Conservation (phyloP, 495 filamentous ascomycete genomes). For the Aspergillus wentii region DNA sequence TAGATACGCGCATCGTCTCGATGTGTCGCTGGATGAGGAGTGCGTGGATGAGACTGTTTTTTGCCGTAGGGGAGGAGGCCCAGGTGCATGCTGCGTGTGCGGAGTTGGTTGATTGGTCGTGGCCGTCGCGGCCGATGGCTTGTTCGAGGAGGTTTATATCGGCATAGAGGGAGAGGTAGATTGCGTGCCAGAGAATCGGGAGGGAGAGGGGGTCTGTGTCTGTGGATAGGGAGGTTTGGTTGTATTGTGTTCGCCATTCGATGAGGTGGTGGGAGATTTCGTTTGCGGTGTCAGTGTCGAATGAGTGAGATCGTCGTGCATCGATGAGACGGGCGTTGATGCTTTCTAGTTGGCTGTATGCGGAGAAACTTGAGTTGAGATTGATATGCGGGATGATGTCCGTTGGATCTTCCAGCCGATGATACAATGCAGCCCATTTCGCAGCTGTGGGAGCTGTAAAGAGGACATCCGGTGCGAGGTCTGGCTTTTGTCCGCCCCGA, state of each 20-base stretch:
- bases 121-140: conserved; percentile 22
- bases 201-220: conserved; percentile 20
- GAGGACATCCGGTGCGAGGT: conserved; percentile 17
- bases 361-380: conserved; percentile 12
- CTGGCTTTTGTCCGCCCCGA: conserved; percentile 12
- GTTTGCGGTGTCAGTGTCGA: conserved; percentile 7
- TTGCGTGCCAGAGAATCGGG: conserved; percentile 31
- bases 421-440: conserved; percentile 18
- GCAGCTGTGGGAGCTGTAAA: conserved; percentile 27
- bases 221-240: conserved; percentile 1
- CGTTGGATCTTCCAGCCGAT: conserved; percentile 5
- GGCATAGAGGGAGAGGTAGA: conserved; percentile 26
- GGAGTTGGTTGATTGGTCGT: too few relatives aligned
- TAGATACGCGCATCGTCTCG: conserved; percentile 18
- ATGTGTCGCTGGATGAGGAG: conserved; percentile 16
- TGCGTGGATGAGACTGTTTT: conserved; percentile 23
- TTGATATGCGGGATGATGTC: neutral
- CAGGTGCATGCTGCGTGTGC: too few relatives aligned
- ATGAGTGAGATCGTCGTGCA: conserved; percentile 9
- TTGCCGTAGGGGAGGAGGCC: conserved; percentile 15
- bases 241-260: conserved; percentile 17
- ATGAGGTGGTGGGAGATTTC: conserved; percentile 13
- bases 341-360: conserved; percentile 19
- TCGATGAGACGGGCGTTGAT: conserved; percentile 17
- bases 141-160: conserved; percentile 29